A percentile compares a stretch with the other conserved stretches of the same genome.
Conservation (phyloP, 768 basidiomycete species). For the Boletus pseudo-olivaceus region DNA sequence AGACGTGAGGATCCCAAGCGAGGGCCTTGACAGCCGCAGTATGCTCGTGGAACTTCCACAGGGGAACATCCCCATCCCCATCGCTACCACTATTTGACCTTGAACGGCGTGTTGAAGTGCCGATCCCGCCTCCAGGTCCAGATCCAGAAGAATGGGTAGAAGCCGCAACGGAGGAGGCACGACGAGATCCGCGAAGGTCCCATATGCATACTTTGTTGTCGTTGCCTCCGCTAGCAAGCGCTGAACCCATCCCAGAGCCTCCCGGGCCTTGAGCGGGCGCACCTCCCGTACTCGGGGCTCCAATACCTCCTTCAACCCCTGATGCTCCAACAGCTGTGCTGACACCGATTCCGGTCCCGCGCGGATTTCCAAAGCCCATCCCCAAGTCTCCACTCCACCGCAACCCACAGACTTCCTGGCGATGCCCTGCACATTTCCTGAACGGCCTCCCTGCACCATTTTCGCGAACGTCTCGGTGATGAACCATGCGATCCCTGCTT, state of each 20-base stretch:
- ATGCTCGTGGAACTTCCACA: slow-evolving; percentile 96
- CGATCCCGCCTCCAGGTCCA: slow-evolving; percentile 27
- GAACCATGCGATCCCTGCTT: slow-evolving; percentile 85
- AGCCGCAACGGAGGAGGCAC: slow-evolving; percentile 26
- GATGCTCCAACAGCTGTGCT: background rate
- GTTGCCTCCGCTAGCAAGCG: slow-evolving; percentile 91
- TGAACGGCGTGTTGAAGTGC: slow-evolving; percentile 19
- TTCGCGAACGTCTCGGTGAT: slow-evolving; percentile 90
- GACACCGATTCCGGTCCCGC: slow-evolving; percentile 12
- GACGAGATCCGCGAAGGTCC: slow-evolving; percentile 73
- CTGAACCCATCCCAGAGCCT: slow-evolving; percentile 40
- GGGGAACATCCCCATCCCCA: slow-evolving; percentile 52
- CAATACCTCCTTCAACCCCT: slow-evolving; percentile 30
- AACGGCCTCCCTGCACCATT: slow-evolving; percentile 55
- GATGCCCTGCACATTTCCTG: slow-evolving; percentile 67
- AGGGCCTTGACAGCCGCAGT: slow-evolving; percentile 97
- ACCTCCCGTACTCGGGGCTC: slow-evolving; percentile 20
- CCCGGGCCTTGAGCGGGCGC: slow-evolving; percentile 26
- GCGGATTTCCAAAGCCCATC: slow-evolving; percentile 23
- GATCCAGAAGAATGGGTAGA: slow-evolving; percentile 27
- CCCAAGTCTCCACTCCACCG: slow-evolving; percentile 67
- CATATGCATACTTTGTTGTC: slow-evolving; percentile 99
- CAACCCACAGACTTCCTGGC: slow-evolving; percentile 95
- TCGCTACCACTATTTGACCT: slow-evolving; percentile 29
- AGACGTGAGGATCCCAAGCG: slow-evolving; percentile 95